Percentiles rank a stretch among this genome's conserved stretches.
phyloP scores from a whole-genome alignment of 140 eudicot genomes.

The Flaveria floridana region DNA sequence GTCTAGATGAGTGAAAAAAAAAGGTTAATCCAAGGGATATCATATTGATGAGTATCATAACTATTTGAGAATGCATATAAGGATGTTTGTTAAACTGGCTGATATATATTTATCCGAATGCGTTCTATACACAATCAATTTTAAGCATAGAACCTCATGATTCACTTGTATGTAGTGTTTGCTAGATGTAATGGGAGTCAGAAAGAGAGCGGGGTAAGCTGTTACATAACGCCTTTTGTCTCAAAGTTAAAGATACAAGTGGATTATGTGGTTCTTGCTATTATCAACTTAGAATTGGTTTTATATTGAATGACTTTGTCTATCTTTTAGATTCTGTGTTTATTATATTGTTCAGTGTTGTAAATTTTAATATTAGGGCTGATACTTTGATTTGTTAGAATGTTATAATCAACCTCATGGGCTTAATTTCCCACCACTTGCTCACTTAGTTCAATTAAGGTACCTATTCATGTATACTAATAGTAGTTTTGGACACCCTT shows the following conservation, averaged over 20 bases:
- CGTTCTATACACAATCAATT: background rate
- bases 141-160: background rate
- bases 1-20: background rate
- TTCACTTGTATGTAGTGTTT: background rate
- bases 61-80: background rate
- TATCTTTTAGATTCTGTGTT: background rate
- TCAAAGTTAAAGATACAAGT: background rate
- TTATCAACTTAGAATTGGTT: background rate
- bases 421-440: background rate
- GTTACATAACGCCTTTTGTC: background rate
- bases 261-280: background rate
- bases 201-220: too few relatives aligned
- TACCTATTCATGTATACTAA: background rate
- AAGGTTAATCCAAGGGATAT: background rate
- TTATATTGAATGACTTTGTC: background rate
- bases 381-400: background rate
- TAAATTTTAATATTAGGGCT: background rate
- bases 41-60: background rate
- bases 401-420: background rate
- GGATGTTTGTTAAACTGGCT: background rate
- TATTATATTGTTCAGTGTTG: background rate
- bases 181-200: background rate
- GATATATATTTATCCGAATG: background rate
- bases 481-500: background rate
- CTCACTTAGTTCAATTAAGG: background rate